These are phyloP conservation scores for Coniella vitis DNA, from an alignment of 2,329 filamentous ascomycete genomes.

Conservation along the genomic window DNA sequence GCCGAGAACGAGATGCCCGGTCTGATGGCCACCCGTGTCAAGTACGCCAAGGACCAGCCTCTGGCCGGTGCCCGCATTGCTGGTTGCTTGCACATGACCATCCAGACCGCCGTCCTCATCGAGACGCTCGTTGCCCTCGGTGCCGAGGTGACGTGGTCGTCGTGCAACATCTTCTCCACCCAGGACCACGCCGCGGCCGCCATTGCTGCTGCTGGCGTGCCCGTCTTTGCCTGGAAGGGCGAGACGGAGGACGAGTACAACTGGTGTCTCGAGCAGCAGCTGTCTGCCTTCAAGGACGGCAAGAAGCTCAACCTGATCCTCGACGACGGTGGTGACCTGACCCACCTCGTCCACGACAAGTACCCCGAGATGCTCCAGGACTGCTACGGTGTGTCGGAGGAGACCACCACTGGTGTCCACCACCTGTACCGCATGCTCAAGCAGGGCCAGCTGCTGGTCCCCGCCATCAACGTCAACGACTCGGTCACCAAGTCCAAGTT, in stretches of 20 bases:
- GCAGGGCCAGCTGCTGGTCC: conserved; percentile 80
- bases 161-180: conserved; percentile 99
- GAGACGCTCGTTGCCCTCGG: conserved; percentile 92
- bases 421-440: conserved; percentile 98
- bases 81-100: conserved; percentile 98
- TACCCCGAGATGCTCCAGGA: conserved; percentile 97
- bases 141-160: conserved; percentile 97
- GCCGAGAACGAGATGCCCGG: conserved; percentile 96
- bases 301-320: conserved; percentile 98
- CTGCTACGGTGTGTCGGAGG: conserved; percentile 98
- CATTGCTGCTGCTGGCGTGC: conserved; percentile 87
- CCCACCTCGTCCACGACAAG: conserved; percentile 92
- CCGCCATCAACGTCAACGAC: conserved; percentile 99
- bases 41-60: conserved; percentile 91
- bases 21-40: conserved; percentile 88
- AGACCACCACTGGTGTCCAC: conserved; percentile 99
- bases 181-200: conserved; percentile 97
- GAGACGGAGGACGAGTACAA: conserved; percentile 99
- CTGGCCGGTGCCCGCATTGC: conserved; percentile 92
- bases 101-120: conserved; percentile 98
- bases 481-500: conserved; percentile 99
- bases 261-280: conserved; percentile 99
- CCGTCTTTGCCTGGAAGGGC: conserved; percentile 73
- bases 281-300: conserved; percentile 91
- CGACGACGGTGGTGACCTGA: conserved; percentile 96